Evolutionary conservation across 2,329 filamentous ascomycete species (phyloP).

Genomic region (Aspergillus costaricaensis): DNA sequence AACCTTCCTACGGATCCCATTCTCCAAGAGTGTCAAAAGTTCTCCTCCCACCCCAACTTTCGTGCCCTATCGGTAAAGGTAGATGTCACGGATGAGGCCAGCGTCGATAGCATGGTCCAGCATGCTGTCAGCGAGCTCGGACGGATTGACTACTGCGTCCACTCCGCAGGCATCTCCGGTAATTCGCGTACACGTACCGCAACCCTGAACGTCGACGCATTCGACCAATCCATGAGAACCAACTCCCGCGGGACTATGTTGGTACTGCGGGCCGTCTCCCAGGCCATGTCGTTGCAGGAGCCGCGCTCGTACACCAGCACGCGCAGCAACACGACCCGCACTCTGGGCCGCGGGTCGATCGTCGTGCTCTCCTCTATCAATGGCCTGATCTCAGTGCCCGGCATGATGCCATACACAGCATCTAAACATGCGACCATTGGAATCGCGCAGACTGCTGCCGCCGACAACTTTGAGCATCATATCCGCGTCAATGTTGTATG

Average conservation of each 20-base stretch:
- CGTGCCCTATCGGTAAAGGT: background rate
- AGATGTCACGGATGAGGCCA: background rate
- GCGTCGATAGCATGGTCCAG: conserved; percentile 4
- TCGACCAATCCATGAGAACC: conserved; percentile 49
- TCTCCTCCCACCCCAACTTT: background rate
- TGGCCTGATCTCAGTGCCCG: no score
- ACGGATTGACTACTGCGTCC: conserved; percentile 57
- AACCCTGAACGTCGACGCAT: conserved; percentile 55
- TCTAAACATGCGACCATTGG: no score
- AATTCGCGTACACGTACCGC: conserved; percentile 44
- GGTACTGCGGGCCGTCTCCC: background rate
- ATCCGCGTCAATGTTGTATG: no score
- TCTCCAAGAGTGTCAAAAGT: background rate
- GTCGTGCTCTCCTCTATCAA: no score
- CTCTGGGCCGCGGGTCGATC: no score
- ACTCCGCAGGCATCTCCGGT: conserved; percentile 50
- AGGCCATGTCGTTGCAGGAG: no score
- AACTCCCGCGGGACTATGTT: background rate
- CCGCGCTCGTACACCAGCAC: no score
- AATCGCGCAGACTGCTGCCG: no score
- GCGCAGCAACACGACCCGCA: no score
- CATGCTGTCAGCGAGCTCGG: conserved; percentile 29
- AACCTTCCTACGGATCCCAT: background rate
- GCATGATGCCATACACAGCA: no score
- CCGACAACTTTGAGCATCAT: no score